Evolutionary conservation across 2,329 filamentous ascomycete genomes (phyloP), one percentile per base, ranked within the genome.

Genomic region (Thelonectria rubi): DNA sequence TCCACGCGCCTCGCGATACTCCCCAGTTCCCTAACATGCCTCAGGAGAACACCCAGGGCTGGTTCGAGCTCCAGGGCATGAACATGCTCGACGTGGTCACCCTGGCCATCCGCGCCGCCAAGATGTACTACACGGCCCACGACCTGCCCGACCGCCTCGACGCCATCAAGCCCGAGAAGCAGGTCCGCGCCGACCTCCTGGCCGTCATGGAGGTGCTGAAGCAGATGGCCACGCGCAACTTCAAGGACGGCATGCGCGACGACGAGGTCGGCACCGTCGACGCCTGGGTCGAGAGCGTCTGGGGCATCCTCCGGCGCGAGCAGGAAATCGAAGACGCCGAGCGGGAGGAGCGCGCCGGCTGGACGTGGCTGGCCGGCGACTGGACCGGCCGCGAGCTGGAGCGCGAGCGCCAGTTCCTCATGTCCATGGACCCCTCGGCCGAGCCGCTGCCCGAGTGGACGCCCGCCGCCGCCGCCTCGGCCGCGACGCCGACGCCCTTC

Each of bases 91-190:
- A 98, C 75, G 89, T 97, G 55, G 91, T 95, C 74, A 99, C 95
- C 1, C 83, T 98, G 55, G 94, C 94, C n/a, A 98, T 99, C 68
- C 88, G 93, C 54, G 93, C 94, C 1, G 95, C 95, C 53, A 97
- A 96, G 79, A 90, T 96, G 71, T 99, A 98, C 79, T 98, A 99
- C 78, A 97, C 94, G 0, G 87, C 93, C 4, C 95, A 98, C 74
- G 91, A 96, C 72, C 85, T 94, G 55, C 93, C 94, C 1, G 90
- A 95, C 69, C 89, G 92, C 39, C 82, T 98, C 17, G 92, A 95
- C 72, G 82, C 90, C 26, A 96, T 98, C 78, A 94, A 92, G 76
- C 88, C 92, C 0, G 95, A 99, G 76, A 92, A 90, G 65, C 86
- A 91, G 67, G 90, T 99, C 49, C 89, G 95, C 43, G 84, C 90